phyloP scores from a whole-genome alignment of 352 stramenopile genomes.

The Phytophthora cactorum region DNA sequence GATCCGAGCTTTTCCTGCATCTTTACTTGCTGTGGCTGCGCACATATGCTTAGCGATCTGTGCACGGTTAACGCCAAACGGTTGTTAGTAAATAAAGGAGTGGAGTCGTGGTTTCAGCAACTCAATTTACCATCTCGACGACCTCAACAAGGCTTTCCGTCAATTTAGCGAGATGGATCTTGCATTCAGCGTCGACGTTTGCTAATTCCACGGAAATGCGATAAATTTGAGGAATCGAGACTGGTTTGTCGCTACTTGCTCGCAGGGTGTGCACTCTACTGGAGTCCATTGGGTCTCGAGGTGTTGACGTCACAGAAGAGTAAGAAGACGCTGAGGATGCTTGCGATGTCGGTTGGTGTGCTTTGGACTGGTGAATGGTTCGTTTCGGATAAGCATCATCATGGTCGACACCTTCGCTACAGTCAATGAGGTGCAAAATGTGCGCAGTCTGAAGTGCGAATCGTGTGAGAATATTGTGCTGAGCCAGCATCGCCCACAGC shows the following conservation, averaged over 20 bases:
- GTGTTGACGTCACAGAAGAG: conserved; percentile 22
- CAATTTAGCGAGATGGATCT: conserved; percentile 58
- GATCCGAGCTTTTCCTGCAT: conserved; percentile 22
- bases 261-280: conserved; percentile 6
- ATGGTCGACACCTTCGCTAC: conserved; percentile 45
- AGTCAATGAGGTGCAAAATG: conserved; percentile 52
- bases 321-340: conserved; percentile 33
- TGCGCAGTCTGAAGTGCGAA: conserved; percentile 35
- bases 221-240: conserved; percentile 49
- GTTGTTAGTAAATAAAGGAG: neutral
- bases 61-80: neutral
- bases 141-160: conserved; percentile 63
- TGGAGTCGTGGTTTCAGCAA: neutral
- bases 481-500: conserved; percentile 52
- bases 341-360: conserved; percentile 9
- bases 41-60: conserved; percentile 47
- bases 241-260: conserved; percentile 1
- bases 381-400: conserved; percentile 23
- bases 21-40: conserved; percentile 28
- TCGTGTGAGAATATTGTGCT: conserved; percentile 53
- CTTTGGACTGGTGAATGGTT: conserved; percentile 3
- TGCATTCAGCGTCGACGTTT: conserved; percentile 50
- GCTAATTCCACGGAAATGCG: conserved; percentile 66
- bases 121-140: conserved; percentile 38
- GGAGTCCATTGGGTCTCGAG: conserved; percentile 12